A percentile compares a stretch with the other conserved stretches of the same genome.
These are phyloP conservation scores for Cyberlindnera samutprakarnensis DNA, from an alignment of 805 yeast genomes.

Conservation along the genomic window DNA sequence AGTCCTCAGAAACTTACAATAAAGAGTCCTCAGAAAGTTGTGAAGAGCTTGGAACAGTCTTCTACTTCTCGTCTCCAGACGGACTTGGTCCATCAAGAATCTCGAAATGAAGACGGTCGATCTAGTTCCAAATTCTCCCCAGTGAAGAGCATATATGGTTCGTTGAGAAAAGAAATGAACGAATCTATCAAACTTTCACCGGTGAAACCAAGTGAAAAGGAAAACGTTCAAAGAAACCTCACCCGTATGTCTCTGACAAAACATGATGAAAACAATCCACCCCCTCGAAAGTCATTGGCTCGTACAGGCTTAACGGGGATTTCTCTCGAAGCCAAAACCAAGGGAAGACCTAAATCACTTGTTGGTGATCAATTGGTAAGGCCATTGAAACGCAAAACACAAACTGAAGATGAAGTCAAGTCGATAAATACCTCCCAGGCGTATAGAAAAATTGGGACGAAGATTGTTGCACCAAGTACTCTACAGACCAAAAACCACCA, in stretches of 20 bases:
- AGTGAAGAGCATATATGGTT: conserved; percentile 22
- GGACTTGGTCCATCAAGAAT: no score
- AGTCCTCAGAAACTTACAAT: not conserved
- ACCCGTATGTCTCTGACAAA: conserved; percentile 19
- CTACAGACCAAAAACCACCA: conserved; percentile 13
- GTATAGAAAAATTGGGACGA: conserved; percentile 18
- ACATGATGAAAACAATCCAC: conserved; percentile 12
- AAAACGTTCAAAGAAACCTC: conserved; percentile 11
- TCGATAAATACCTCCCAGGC: conserved; percentile 9
- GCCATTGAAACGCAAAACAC: conserved; percentile 14
- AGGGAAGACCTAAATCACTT: conserved; percentile 14
- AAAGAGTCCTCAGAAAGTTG: not conserved
- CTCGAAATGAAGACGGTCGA: conserved; percentile 9
- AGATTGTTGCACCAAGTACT: conserved; percentile 16
- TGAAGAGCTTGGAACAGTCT: no score
- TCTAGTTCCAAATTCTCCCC: conserved; percentile 19
- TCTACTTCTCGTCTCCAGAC: no score
- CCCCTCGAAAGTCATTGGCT: conserved; percentile 12
- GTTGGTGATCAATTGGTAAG: conserved; percentile 8
- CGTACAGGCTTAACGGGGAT: conserved; percentile 15
- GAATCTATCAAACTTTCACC: conserved; percentile 8
- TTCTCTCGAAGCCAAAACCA: conserved; percentile 13
- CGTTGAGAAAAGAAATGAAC: conserved; percentile 19
- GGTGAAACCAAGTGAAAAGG: conserved; percentile 1
- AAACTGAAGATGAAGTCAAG: conserved; percentile 14